Base-by-base conservation (phyloP, 1,284 basidiomycete species). In the Amylostereum areolatum region DNA sequence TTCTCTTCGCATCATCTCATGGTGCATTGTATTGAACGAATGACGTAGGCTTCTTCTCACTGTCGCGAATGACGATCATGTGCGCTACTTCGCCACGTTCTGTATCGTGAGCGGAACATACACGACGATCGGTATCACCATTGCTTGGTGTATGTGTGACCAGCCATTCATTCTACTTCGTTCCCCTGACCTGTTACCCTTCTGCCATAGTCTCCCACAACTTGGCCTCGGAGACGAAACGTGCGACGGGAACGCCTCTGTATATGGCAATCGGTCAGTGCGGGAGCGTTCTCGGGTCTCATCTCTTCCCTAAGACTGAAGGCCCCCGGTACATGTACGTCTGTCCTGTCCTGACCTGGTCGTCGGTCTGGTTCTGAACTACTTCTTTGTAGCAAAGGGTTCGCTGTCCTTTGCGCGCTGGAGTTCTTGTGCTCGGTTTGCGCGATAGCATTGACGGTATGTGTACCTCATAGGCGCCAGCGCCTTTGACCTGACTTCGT, bases 221-320 rank as follows among this genome's bases (percentile, higher is more conserved):
- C 53, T 68, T 89, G 3, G 86, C 84, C 3, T 88, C 85, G 0
- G 85, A 89, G 64, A 85, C 83, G 3, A 89, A 89, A 66, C 81
- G 80, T 48, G 85, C 86, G 1, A 75, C 85, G 0, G 86, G 86
- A 0, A 80, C 85, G 36, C 83, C 86, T 2, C 74, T 88, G 60
- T 87, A 84, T 61, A 83, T 85, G 72, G 80, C 81, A 7, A 87
- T 89, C 40, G 85, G 85, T 2, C 86, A 89, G 61, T 78, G 74
- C 49, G 86, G 86, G 11, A 85, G 80, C 54, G 70, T 89, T 32
- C 68, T 89, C 24, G 85, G 85, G 29, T 82, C 85, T 1, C 84
- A 89, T 55, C 60, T 89, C 9, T 89, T 79, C 62, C 86, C 85
- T 0, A 64, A 74, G 29, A 74, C 72, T 0, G 80, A 89, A 43